phyloP scores from a whole-genome alignment of 2,329 filamentous ascomycete species.

The Xylaria digitata region DNA sequence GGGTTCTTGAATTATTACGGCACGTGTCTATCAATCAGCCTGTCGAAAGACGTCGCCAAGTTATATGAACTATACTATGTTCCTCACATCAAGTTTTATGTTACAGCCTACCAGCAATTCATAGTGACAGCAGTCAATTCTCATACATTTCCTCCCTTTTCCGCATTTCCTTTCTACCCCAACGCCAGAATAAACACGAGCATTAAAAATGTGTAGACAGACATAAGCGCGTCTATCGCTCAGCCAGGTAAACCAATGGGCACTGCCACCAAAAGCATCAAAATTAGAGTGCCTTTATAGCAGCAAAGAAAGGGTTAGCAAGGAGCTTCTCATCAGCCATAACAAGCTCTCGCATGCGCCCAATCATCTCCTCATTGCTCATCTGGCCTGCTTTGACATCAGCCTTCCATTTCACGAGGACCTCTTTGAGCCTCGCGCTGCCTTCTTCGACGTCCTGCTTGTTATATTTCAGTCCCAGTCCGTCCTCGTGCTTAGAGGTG shows the following conservation, averaged over 20 bases:
- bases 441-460: slow-evolving; percentile 92
- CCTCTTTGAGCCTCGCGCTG: slow-evolving; percentile 83
- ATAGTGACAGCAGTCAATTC: neutral
- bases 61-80: neutral
- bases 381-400: slow-evolving; percentile 71
- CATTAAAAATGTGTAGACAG: neutral
- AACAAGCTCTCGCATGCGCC: slow-evolving; percentile 82
- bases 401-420: slow-evolving; percentile 87
- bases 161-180: neutral
- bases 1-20: slow-evolving; percentile 2
- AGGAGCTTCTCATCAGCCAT: slow-evolving; percentile 73
- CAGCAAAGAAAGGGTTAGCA: slow-evolving; percentile 77
- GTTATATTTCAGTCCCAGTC: slow-evolving; percentile 69
- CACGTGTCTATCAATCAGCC: neutral
- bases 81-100: slow-evolving; percentile 16
- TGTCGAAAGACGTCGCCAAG: neutral
- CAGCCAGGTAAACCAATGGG: no score
- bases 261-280: neutral
- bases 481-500: slow-evolving; percentile 76
- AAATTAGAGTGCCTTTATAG: slow-evolving; percentile 64
- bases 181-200: slow-evolving; percentile 15
- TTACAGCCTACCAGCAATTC: slow-evolving; percentile 13
- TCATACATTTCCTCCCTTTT: neutral
- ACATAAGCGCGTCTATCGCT: neutral
- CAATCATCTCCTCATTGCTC: slow-evolving; percentile 80